Evolutionary conservation across 371 early-diverging fungal species (phyloP), one percentile per base, ranked within the genome.

Genomic region (Haplosporangium sp.): DNA sequence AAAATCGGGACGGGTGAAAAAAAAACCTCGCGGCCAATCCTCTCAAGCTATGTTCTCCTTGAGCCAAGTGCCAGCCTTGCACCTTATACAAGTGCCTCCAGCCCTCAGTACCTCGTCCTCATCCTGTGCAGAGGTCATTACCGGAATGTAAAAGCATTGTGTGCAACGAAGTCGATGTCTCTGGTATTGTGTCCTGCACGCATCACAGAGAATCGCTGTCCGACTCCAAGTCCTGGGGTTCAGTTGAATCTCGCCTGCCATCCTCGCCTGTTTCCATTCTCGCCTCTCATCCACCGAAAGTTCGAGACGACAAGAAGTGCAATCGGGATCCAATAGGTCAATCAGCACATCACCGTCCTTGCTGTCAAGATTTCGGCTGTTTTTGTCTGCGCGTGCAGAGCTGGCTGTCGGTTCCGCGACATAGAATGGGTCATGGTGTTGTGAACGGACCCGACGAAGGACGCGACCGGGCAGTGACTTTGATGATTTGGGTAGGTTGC

Each of bases 51-150:
- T 50, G 29, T 14, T 20, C 43, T 68, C 80, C 38, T 43, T 40
- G 20, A 73, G 50, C 80, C 80, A 79, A 23, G 80, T 79, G 20
- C 80, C 80, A 18, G 73, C 64, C 51, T 62, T 68, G 60, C 80
- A 79, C 4, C 80, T 65, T 40, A 42, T 53, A 37, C 80, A 79
- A 6, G 58, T 64, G 45, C 65, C 72, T 1, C 72, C 72, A 41
- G 72, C 56, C 47, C 65, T 72, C 7, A 56, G 66, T 16, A 21
- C 23, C 13, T 23, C 21, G 18, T 21, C 10, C 55, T 57, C 9
- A 20, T 50, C 37, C 12, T 40, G 50, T 13, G 20, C 36, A 37
- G 57, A 20, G 40, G 47, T 38, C 42, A 56, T 20, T 18, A 65
- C 58, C 5, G 80, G 80, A 6, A 79, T 73, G 54, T 73, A 79